Percentiles rank a stretch among this genome's conserved stretches.
phyloP scores from a whole-genome alignment of 2,329 filamentous ascomycete species.

The Venturia oleaginea region DNA sequence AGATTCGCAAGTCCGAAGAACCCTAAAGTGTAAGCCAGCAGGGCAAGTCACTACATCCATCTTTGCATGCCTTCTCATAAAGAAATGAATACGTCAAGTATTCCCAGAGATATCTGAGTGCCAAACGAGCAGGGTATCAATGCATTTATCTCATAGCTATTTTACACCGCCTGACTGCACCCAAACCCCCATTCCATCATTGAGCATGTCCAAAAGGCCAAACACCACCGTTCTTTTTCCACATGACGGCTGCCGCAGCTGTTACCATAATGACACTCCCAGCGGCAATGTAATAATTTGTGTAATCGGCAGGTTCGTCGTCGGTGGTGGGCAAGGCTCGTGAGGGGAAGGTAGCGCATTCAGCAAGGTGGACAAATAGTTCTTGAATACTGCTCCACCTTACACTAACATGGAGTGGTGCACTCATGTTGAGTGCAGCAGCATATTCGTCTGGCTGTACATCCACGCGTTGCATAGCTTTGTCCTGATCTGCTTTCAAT shows the following conservation, averaged over 20 bases:
- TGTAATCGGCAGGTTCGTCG: constrained; percentile 74
- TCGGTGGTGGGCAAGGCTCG: constrained; percentile 83
- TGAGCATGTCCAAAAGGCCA: neutral
- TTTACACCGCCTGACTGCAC: too few species aligned
- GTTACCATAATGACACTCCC: constrained; percentile 57
- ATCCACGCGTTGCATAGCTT: constrained; percentile 90
- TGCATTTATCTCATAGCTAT: too few species aligned
- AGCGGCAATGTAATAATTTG: constrained; percentile 75
- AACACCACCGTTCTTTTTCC: constrained; percentile 36
- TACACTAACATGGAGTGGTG: constrained; percentile 87
- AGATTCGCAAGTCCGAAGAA: too few species aligned
- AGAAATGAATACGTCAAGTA: too few species aligned
- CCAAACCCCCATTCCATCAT: neutral
- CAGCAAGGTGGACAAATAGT: constrained; percentile 82
- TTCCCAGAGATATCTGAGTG: too few species aligned
- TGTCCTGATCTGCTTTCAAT: constrained; percentile 90
- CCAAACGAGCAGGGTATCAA: too few species aligned
- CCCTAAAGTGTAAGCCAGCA: too few species aligned
- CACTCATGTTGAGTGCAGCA: constrained; percentile 72
- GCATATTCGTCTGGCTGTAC: constrained; percentile 90
- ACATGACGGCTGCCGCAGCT: constrained; percentile 51
- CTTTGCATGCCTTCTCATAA: too few species aligned
- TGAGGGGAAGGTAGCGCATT: constrained; percentile 82
- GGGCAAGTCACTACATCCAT: too few species aligned
- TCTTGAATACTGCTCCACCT: constrained; percentile 92